A percentile compares a stretch with the other conserved stretches of the same genome.
These are phyloP conservation scores for Thymus mandschuricus DNA, from an alignment of 257 asterid species.

Conservation along the genomic window DNA sequence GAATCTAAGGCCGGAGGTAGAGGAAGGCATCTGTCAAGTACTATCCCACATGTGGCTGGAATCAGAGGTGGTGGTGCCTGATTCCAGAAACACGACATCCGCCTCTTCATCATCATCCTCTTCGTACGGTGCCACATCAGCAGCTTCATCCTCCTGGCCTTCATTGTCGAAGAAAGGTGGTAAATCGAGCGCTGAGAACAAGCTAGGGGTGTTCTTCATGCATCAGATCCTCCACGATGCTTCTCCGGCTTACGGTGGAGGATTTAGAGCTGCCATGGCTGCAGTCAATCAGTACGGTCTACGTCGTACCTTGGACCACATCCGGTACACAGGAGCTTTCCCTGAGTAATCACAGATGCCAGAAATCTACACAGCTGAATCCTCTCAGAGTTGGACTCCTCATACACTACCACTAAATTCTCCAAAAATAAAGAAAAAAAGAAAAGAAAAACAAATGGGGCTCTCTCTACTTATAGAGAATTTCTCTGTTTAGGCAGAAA, in stretches of 20 bases:
- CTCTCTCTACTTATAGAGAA: background rate
- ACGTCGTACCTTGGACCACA: slow-evolving; percentile 76
- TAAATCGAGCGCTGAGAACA: slow-evolving; percentile 67
- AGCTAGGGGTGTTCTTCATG: slow-evolving; percentile 87
- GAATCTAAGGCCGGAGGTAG: slow-evolving; percentile 76
- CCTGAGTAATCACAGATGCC: slow-evolving; percentile 44
- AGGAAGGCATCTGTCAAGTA: slow-evolving; percentile 98
- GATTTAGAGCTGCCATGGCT: slow-evolving; percentile 77
- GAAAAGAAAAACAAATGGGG: background rate
- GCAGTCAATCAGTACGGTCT: slow-evolving; percentile 83
- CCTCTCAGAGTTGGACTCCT: background rate
- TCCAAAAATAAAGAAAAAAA: background rate
- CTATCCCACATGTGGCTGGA: slow-evolving; percentile 92
- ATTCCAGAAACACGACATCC: slow-evolving; percentile 37
- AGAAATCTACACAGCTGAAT: background rate
- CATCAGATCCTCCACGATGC: slow-evolving; percentile 88
- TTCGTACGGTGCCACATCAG: slow-evolving; percentile 37
- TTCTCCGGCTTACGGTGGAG: slow-evolving; percentile 93
- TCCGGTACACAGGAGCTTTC: slow-evolving; percentile 61
- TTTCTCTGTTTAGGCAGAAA: background rate
- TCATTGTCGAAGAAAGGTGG: slow-evolving; percentile 60
- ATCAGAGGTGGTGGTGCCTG: slow-evolving; percentile 81
- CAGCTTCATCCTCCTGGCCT: slow-evolving; percentile 37
- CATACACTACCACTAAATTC: background rate
- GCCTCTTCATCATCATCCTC: slow-evolving; percentile 51